Evolutionary conservation across 2,329 filamentous ascomycete genomes (phyloP).

Genomic region (Colletotrichum sansevieriae): DNA sequence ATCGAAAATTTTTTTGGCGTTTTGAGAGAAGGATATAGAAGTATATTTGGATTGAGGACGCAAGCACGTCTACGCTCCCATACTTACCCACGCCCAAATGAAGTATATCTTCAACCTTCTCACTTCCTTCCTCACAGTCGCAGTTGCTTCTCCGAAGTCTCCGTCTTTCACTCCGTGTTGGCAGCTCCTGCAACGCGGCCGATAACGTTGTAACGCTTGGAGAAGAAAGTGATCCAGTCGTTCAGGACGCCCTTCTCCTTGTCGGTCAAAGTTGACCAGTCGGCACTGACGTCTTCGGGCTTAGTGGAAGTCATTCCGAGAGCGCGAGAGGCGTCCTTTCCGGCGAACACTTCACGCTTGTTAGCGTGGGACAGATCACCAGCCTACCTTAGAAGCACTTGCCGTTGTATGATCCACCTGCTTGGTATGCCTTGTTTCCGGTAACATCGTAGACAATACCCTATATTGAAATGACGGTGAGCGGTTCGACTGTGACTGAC

Average conservation of each 20-base stretch:
- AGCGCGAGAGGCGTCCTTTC: constrained; percentile 94
- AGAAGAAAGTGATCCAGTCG: constrained; percentile 97
- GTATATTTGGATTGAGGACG: not conserved
- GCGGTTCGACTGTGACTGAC: constrained; percentile 37
- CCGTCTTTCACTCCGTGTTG: constrained; percentile 60
- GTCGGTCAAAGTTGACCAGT: constrained; percentile 86
- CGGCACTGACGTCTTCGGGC: constrained; percentile 81
- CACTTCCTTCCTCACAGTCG: not conserved
- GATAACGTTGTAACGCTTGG: constrained; percentile 94
- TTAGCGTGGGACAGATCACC: not conserved
- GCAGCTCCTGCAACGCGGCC: constrained; percentile 74
- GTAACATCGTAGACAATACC: constrained; percentile 95
- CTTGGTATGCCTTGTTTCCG: constrained; percentile 87
- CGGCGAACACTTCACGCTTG: constrained; percentile 81
- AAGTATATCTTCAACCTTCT: constrained; percentile 18
- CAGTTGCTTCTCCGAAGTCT: not conserved
- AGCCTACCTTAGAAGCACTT: constrained; percentile 49
- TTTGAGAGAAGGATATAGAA: not conserved
- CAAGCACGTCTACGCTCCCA: constrained; percentile 18
- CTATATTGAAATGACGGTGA: constrained; percentile 56
- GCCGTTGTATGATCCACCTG: constrained; percentile 89
- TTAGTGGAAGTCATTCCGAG: constrained; percentile 90
- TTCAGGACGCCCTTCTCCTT: constrained; percentile 87
- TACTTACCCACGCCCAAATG: constrained; percentile 6
- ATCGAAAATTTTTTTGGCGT: not conserved